Evolutionary conservation across 345 rosid species (phyloP).

Genomic region (Aethionema arabicum): DNA sequence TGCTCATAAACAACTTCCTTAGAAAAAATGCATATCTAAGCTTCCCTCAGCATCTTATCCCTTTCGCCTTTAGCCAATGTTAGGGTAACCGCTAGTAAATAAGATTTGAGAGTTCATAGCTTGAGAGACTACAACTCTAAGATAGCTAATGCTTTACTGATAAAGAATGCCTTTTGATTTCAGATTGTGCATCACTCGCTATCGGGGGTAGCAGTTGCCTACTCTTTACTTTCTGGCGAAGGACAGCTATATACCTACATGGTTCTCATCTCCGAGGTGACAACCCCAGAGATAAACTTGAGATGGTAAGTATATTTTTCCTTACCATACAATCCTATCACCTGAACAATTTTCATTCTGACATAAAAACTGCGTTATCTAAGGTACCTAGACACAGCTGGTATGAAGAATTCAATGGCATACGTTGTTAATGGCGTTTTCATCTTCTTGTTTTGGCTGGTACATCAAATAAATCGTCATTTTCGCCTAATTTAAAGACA

Average conservation of each 20-base stretch:
- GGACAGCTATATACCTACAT: constrained; percentile 82
- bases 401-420: constrained; percentile 76
- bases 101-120: too few species aligned
- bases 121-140: neutral
- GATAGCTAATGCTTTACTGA: constrained; percentile 6
- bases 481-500: neutral
- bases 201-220: constrained; percentile 72
- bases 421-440: constrained; percentile 77
- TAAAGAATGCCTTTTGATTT: constrained; percentile 31
- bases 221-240: constrained; percentile 81
- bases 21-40: too few species aligned
- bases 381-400: constrained; percentile 85
- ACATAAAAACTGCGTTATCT: constrained; percentile 6
- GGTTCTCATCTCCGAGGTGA: constrained; percentile 88
- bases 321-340: neutral
- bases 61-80: too few species aligned
- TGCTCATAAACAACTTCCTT: too few species aligned
- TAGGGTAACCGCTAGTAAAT: too few species aligned
- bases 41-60: too few species aligned
- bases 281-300: constrained; percentile 87
- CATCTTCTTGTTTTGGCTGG: constrained; percentile 88
- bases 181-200: constrained; percentile 85
- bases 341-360: constrained; percentile 17
- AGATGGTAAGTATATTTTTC: constrained; percentile 65
- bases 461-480: constrained; percentile 25